Evolutionary conservation across 176 grass and related monocot species (phyloP).

Genomic region (Bromus sterilis): DNA sequence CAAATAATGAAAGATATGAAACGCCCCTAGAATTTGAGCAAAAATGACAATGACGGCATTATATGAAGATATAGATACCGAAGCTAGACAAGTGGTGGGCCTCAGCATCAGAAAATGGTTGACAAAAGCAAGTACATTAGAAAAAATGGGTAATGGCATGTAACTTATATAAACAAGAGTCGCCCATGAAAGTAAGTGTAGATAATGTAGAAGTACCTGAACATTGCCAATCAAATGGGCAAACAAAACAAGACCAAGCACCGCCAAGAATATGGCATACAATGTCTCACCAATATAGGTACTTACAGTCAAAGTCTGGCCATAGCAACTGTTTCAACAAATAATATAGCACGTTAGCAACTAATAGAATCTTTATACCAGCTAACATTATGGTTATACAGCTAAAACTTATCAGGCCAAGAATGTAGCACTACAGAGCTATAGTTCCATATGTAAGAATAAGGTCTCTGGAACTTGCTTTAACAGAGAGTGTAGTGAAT

Average conservation of each 20-base stretch:
- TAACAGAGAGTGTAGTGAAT: background rate
- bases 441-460: background rate
- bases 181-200: background rate
- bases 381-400: background rate
- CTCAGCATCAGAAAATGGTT: background rate
- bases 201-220: slow-evolving; percentile 47
- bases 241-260: slow-evolving; percentile 85
- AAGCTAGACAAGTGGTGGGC: background rate
- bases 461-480: background rate
- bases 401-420: background rate
- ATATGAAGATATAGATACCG: background rate
- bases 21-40: background rate
- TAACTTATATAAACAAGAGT: background rate
- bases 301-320: slow-evolving; percentile 79
- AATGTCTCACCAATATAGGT: slow-evolving; percentile 95
- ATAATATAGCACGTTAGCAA: slow-evolving; percentile 1
- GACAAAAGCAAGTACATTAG: background rate
- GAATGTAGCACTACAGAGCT: background rate
- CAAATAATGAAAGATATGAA: background rate
- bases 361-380: background rate
- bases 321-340: slow-evolving; percentile 74
- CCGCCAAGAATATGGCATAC: slow-evolving; percentile 83
- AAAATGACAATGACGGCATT: background rate
- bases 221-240: slow-evolving; percentile 97
- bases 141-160: background rate